A percentile compares a stretch with the other conserved stretches of the same genome.
phyloP scores from a whole-genome alignment of 257 asterid species.

The Verbascum thapsus region DNA sequence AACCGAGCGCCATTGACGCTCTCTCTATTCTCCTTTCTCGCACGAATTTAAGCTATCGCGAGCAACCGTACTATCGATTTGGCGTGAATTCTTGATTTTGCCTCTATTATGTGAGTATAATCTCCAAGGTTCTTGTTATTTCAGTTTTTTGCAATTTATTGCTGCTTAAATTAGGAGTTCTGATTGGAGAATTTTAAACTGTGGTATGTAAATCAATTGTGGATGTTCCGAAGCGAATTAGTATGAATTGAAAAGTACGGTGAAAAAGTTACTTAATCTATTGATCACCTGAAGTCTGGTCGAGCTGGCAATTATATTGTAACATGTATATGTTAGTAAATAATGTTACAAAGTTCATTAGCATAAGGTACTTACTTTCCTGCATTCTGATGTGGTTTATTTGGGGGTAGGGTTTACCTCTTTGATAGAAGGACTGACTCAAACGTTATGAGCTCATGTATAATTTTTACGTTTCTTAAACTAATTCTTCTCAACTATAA shows the following conservation, averaged over 20 bases:
- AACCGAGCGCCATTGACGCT: not conserved
- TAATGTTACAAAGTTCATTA: not conserved
- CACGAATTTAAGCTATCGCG: not conserved
- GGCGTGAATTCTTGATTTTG: not conserved
- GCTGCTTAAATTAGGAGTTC: not conserved
- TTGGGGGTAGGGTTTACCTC: too few relatives aligned
- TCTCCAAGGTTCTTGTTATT: not conserved
- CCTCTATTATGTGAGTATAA: conserved; percentile 7
- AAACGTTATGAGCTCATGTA: too few relatives aligned
- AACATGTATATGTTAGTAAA: not conserved
- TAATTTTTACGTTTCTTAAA: not conserved
- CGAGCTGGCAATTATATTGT: not conserved
- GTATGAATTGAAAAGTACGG: too few relatives aligned
- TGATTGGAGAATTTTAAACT: not conserved
- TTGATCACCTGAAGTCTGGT: too few relatives aligned
- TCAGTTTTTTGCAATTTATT: not conserved
- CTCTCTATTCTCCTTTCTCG: too few relatives aligned
- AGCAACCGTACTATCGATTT: not conserved
- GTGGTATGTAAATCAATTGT: not conserved
- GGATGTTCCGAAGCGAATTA: not conserved
- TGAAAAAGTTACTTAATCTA: too few relatives aligned
- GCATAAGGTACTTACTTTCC: not conserved
- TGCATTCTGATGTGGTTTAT: not conserved
- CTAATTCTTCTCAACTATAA: not conserved
- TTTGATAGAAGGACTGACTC: too few relatives aligned